Percentiles rank a stretch among this genome's conserved stretches.
Evolutionary conservation across 2,329 filamentous ascomycete genomes (phyloP).

Genomic region (Xylaria polymorpha): DNA sequence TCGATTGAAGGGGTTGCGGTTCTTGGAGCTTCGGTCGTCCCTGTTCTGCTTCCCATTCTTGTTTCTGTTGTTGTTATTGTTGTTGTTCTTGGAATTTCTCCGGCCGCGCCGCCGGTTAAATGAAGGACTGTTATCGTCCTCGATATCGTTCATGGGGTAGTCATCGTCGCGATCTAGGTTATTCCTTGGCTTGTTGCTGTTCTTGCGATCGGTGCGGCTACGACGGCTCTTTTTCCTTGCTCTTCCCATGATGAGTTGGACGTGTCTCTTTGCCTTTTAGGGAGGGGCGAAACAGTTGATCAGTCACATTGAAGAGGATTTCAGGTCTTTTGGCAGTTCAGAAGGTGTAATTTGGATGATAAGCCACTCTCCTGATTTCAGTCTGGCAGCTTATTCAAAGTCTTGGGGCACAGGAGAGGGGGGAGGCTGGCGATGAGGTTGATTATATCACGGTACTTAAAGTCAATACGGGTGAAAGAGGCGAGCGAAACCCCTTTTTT

Average conservation of each 20-base stretch:
- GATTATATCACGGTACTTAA: constrained; percentile 14
- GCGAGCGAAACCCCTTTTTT: constrained; percentile 14
- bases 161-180: constrained; percentile 41
- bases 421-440: not conserved
- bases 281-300: not conserved
- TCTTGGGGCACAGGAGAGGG: not conserved
- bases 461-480: constrained; percentile 38
- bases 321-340: not conserved
- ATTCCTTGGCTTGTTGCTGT: constrained; percentile 4
- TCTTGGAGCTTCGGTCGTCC: not conserved
- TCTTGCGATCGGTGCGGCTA: constrained; percentile 19
- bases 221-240: constrained; percentile 26
- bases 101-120: constrained; percentile 1
- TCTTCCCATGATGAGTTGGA: constrained; percentile 39
- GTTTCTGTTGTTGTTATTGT: constrained; percentile 2
- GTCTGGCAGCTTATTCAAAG: not conserved
- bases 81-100: not conserved
- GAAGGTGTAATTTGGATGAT: not conserved
- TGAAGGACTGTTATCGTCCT: constrained; percentile 8
- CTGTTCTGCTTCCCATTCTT: constrained; percentile 1
- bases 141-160: constrained; percentile 40
- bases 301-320: constrained; percentile 22
- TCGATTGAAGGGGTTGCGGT: not conserved
- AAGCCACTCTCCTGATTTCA: not conserved
- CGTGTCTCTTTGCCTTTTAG: constrained; percentile 15